Evolutionary conservation across 352 stramenopile species (phyloP).

Genomic region (Globisporangium ultimum): DNA sequence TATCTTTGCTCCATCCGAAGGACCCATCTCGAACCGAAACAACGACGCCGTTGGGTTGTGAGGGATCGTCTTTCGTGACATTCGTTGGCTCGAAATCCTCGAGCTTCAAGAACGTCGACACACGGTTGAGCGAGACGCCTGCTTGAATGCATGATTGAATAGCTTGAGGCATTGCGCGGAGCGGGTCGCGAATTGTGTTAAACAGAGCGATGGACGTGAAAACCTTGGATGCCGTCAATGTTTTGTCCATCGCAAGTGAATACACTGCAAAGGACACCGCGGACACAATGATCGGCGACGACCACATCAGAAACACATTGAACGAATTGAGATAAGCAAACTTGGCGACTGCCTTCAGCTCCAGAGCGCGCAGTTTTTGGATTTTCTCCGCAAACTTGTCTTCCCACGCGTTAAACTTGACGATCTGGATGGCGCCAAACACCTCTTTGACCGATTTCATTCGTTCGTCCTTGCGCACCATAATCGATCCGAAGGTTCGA

Average conservation of each 20-base stretch:
- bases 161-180: conserved; percentile 22
- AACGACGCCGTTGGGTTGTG: background rate
- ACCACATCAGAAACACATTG: conserved; percentile 41
- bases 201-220: conserved; percentile 53
- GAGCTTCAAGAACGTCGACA: conserved; percentile 24
- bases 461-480: conserved; percentile 82
- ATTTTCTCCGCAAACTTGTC: no score
- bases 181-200: conserved; percentile 29
- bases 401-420: conserved; percentile 95
- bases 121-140: conserved; percentile 24
- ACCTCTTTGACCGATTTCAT: conserved; percentile 91
- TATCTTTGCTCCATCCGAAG: conserved; percentile 23
- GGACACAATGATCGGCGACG: conserved; percentile 19
- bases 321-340: conserved; percentile 47
- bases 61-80: conserved; percentile 4
- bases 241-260: conserved; percentile 21
- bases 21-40: conserved; percentile 22
- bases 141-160: conserved; percentile 28
- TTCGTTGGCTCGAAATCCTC: conserved; percentile 15
- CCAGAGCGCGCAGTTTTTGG: conserved; percentile 43
- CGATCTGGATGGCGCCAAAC: conserved; percentile 89
- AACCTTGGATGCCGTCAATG: conserved; percentile 36
- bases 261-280: conserved; percentile 33
- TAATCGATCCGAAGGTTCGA: conserved; percentile 61
- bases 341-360: conserved; percentile 49